These are phyloP conservation scores for Xylaria sp. DNA, from an alignment of 2,329 filamentous ascomycete species.

Conservation along the genomic window DNA sequence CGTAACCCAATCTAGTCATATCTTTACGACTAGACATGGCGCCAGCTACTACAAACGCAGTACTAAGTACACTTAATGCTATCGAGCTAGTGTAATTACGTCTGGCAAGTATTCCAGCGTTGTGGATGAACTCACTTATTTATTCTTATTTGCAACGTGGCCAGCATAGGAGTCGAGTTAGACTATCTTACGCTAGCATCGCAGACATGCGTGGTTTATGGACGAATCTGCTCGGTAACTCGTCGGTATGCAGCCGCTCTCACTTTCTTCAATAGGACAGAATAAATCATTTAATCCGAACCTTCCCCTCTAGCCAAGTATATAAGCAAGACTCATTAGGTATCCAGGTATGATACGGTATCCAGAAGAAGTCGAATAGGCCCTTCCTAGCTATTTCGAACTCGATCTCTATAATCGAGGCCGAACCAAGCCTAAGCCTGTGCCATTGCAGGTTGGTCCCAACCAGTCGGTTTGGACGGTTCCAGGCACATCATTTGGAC, in stretches of 20 bases:
- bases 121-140: too few species aligned
- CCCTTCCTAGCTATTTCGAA: not conserved
- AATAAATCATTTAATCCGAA: not conserved
- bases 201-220: too few species aligned
- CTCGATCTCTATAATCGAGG: not conserved
- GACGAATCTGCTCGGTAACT: too few species aligned
- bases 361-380: not conserved
- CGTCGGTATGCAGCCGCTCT: too few species aligned
- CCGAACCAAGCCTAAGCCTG: conserved; percentile 7
- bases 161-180: too few species aligned
- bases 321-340: not conserved
- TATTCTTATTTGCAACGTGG: too few species aligned
- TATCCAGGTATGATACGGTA: not conserved
- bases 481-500: not conserved
- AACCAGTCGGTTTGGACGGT: conserved; percentile 9
- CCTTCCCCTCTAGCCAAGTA: too few species aligned
- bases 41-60: too few species aligned
- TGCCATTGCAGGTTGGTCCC: conserved; percentile 20
- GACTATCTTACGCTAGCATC: not conserved
- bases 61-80: too few species aligned
- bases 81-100: too few species aligned
- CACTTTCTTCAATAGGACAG: not conserved
- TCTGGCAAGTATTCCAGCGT: too few species aligned
- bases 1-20: conserved; percentile 6
- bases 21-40: not conserved